These are phyloP conservation scores for Epichloe coenophiala DNA, from an alignment of 2,329 filamentous ascomycete genomes.

Conservation along the genomic window DNA sequence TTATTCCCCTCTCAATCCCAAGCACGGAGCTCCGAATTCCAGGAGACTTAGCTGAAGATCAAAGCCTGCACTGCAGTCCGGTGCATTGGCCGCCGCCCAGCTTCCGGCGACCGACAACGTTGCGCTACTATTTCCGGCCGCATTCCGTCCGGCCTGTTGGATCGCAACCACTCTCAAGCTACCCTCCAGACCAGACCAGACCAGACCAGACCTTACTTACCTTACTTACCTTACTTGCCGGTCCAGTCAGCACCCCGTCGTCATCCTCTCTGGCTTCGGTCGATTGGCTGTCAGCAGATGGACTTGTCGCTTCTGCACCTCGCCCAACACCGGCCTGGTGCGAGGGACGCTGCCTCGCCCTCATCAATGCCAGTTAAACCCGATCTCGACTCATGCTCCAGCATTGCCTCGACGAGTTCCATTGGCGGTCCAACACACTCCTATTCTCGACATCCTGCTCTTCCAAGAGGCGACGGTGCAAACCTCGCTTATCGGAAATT, in stretches of 20 bases:
- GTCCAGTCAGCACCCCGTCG: not conserved
- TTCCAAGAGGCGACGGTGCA: constrained; percentile 1
- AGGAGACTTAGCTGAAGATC: too few species aligned
- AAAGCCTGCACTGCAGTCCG: not conserved
- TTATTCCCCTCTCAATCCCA: not conserved
- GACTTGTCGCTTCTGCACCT: constrained; percentile 6
- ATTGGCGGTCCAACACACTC: not conserved
- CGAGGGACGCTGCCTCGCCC: constrained; percentile 1
- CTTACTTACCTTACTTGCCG: not conserved
- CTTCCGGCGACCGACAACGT: constrained; percentile 16
- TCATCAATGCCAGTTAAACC: constrained; percentile 3
- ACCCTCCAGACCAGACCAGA: not conserved
- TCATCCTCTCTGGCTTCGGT: not conserved
- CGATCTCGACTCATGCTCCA: constrained; percentile 4
- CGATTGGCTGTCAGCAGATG: constrained; percentile 1
- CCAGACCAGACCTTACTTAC: not conserved
- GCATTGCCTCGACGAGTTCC: constrained; percentile 2
- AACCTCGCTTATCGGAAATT: constrained; percentile 7
- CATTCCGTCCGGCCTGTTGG: not conserved
- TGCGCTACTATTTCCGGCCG: constrained; percentile 4
- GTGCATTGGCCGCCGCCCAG: not conserved
- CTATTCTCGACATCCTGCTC: constrained; percentile 4
- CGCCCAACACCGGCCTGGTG: constrained; percentile 1
- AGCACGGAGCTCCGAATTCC: not conserved
- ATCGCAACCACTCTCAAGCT: not conserved